A percentile compares a stretch with the other conserved stretches of the same genome.
These are phyloP conservation scores for Sporothrix globosa DNA, from an alignment of 2,329 filamentous ascomycete species.

Conservation along the genomic window DNA sequence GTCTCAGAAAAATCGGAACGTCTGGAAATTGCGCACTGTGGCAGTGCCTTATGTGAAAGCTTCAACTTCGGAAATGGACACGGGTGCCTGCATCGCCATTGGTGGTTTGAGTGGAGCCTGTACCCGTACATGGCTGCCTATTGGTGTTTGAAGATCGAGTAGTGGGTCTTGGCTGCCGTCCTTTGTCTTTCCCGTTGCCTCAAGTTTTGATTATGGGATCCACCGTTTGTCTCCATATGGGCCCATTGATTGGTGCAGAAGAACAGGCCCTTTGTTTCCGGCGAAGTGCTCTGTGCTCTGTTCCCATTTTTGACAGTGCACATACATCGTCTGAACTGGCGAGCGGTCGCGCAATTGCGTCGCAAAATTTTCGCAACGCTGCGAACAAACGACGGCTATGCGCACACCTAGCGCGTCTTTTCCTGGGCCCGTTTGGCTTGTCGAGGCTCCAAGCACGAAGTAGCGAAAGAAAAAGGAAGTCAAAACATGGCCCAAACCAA, in stretches of 20 bases:
- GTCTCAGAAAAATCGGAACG: not conserved
- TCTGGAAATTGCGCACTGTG: conserved; percentile 28
- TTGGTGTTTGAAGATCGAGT: not conserved
- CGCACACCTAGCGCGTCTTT: not conserved
- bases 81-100: conserved; percentile 9
- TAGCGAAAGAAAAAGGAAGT: not conserved
- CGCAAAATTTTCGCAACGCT: not conserved
- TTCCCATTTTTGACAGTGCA: not conserved
- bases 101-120: not conserved
- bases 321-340: not conserved
- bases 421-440: not conserved
- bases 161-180: conserved; percentile 1
- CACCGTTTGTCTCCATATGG: not conserved
- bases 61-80: conserved; percentile 17
- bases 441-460: not conserved
- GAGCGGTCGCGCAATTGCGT: not conserved
- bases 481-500: not conserved
- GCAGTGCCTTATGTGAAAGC: conserved; percentile 25
- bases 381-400: not conserved
- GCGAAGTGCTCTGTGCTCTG: not conserved
- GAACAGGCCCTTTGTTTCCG: too few species aligned
- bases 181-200: conserved; percentile 22
- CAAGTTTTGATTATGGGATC: conserved; percentile 5
- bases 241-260: not conserved
- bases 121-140: not conserved